Evolutionary conservation across 179 eudicot genomes (phyloP).

Genomic region (Patellifolia procumbens): DNA sequence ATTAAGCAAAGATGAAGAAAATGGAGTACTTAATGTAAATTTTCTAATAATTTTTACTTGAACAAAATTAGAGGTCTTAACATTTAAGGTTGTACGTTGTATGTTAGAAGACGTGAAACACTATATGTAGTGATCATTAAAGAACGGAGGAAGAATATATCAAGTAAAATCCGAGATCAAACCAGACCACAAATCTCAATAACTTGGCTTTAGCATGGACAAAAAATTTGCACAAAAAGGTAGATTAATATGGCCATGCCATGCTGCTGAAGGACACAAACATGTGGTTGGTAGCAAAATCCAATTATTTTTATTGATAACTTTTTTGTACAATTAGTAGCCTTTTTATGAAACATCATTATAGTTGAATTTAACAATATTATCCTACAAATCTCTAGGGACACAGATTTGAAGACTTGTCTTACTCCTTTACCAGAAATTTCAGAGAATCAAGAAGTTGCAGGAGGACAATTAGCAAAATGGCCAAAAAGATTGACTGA

Average conservation of each 20-base stretch:
- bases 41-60: too few species aligned
- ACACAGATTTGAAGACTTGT: constrained; percentile 68
- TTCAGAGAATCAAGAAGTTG: constrained; percentile 38
- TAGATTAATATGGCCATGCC: not conserved
- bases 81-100: too few species aligned
- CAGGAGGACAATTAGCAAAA: constrained; percentile 65
- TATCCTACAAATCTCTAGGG: constrained; percentile 40
- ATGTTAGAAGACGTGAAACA: too few species aligned
- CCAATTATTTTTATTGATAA: too few species aligned
- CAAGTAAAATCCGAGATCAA: too few species aligned
- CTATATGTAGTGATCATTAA: too few species aligned
- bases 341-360: too few species aligned
- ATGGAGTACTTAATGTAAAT: too few species aligned
- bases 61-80: too few species aligned
- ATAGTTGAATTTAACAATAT: not conserved
- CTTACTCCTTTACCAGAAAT: constrained; percentile 70
- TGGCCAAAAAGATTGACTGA: constrained; percentile 74
- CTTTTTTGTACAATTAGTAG: not conserved
- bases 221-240: not conserved
- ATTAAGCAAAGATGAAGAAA: too few species aligned
- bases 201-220: not conserved
- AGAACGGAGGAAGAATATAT: too few species aligned
- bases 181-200: too few species aligned
- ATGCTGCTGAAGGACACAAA: not conserved
- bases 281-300: not conserved